Evolutionary conservation across 768 basidiomycete genomes (phyloP).

Genomic region (Leccinum subtestaceum): DNA sequence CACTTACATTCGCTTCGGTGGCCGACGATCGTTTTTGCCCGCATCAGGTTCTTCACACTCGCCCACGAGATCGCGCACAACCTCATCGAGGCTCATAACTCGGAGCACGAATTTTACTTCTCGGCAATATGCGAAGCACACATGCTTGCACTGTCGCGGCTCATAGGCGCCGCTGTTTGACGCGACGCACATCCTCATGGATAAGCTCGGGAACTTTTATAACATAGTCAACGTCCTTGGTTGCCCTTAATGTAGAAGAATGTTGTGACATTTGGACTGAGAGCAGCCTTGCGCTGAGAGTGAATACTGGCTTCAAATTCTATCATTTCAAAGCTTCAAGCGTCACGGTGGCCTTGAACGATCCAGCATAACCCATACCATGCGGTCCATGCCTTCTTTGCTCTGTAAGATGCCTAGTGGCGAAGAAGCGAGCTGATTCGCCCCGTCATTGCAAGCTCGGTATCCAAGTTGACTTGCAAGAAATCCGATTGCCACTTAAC

Average conservation of each 20-base stretch:
- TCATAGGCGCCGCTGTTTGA: conserved; percentile 20
- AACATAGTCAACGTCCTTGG: background rate
- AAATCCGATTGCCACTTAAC: background rate
- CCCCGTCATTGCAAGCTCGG: background rate
- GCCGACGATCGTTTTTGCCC: background rate
- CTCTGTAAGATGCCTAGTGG: background rate
- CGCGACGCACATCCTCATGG: background rate
- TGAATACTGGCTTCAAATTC: background rate
- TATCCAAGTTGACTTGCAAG: background rate
- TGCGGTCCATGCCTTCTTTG: background rate
- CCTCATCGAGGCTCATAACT: conserved; percentile 80
- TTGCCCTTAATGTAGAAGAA: background rate
- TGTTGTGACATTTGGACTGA: background rate
- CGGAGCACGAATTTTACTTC: conserved; percentile 93
- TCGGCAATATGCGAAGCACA: conserved; percentile 82
- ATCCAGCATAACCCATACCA: background rate
- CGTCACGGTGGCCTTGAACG: background rate
- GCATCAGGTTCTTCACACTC: conserved; percentile 73
- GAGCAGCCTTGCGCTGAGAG: background rate
- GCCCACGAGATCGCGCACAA: conserved; percentile 96
- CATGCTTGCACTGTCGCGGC: conserved; percentile 40
- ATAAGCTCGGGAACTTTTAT: background rate
- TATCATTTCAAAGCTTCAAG: background rate
- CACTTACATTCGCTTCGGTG: background rate
- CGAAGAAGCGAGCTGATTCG: background rate